Base-by-base conservation (phyloP, 192 early-diverging fungal genomes). In the Globomyces pollinis-pini region DNA sequence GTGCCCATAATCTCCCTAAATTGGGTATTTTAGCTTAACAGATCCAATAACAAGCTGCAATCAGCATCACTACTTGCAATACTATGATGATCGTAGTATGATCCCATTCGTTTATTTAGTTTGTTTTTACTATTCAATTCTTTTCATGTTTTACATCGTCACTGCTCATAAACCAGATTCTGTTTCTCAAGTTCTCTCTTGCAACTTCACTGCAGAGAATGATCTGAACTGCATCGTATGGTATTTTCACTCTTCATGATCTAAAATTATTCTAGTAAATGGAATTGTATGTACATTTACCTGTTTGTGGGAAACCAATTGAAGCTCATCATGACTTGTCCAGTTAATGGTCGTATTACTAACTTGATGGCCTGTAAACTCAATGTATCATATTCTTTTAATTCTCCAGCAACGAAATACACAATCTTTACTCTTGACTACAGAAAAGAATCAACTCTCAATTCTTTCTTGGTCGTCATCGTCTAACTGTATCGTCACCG, bases 101-200 rank as follows among this genome's bases (percentile, higher is more conserved):
- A n/a, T n/a, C n/a, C n/a, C n/a, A n/a, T n/a, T n/a, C n/a, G n/a
- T n/a, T n/a, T n/a, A n/a, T n/a, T n/a, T n/a, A n/a, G n/a, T n/a
- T n/a, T n/a, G n/a, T n/a, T n/a, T n/a, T n/a, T n/a, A n/a, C n/a
- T n/a, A n/a, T n/a, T n/a, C n/a, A n/a, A n/a, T n/a, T n/a, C n/a
- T 43, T 18, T 43, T 13, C 5, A 60, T 61, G 59, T 60, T 36
- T 42, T 90, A 91, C 66, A 84, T 89, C 24, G 87, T 84, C 26
- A 87, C 85, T n/a, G 85, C 89, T 5, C 80, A 89, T 60, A 86
- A 85, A 71, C 70, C 90, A 18, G 86, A 86, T 56, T 79, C 89
- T 9, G 86, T 92, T 21, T 69, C 65, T 2, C 65, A 71, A 23
- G 77, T 85, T 16, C 70, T 84, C 28, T 80, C 75, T 47, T 89